phyloP scores from a whole-genome alignment of 164 flowering plant genomes.

The Stephania cephalantha region DNA sequence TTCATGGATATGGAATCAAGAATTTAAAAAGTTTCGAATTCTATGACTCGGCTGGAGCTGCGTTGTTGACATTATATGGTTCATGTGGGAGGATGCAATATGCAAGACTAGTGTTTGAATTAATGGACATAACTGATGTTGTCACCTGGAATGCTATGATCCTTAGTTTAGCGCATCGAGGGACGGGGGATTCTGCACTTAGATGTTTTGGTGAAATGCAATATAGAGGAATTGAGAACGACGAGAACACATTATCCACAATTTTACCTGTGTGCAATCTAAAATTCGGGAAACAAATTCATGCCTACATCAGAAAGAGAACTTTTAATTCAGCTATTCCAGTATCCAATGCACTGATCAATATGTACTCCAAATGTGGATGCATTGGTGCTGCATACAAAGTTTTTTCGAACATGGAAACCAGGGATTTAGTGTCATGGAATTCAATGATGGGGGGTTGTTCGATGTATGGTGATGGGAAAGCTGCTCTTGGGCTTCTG shows the following conservation, averaged over 20 bases:
- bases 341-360: conserved; percentile 42
- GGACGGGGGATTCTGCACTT: conserved; percentile 28
- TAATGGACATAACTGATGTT: conserved; percentile 41
- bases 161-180: conserved; percentile 30
- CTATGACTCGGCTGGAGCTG: conserved; percentile 42
- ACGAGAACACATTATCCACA: conserved; percentile 37
- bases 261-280: conserved; percentile 42
- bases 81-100: conserved; percentile 24
- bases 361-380: conserved; percentile 53
- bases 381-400: conserved; percentile 28
- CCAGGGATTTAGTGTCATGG: conserved; percentile 30
- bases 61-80: conserved; percentile 41
- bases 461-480: conserved; percentile 44
- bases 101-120: conserved; percentile 31
- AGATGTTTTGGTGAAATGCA: conserved; percentile 37
- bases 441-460: conserved; percentile 24
- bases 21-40: conserved; percentile 11
- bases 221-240: conserved; percentile 24
- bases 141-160: conserved; percentile 66
- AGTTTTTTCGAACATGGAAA: conserved; percentile 30
- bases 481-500: conserved; percentile 34
- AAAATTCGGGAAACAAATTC: conserved; percentile 43
- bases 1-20: conserved; percentile 47
- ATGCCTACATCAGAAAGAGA: conserved; percentile 32
- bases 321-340: conserved; percentile 16